Evolutionary conservation across 2,329 filamentous ascomycete genomes (phyloP), one percentile per base, ranked within the genome.

Genomic region (Cladosporium sp.): DNA sequence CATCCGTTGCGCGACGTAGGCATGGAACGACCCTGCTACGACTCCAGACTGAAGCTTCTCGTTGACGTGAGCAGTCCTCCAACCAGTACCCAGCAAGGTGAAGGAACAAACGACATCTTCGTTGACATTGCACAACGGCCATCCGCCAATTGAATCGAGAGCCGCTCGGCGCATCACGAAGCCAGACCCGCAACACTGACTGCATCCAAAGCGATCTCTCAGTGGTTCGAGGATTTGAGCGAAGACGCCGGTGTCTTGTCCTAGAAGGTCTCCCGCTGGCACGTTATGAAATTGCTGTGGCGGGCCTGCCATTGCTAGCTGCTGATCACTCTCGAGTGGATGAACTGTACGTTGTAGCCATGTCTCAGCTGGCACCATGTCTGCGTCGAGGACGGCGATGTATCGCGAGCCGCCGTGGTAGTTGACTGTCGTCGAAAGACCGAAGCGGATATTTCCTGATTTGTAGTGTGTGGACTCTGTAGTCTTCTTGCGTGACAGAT

Each of bases 361-460:
- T 2, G 55, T 51, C 1, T 18, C 2, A 11, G 28, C 49, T 2
- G 61, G 55, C 8, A 64, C 26, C 61, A 64, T 64, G 24, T 64
- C 61, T 8, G 61, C 49, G 51, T 64, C 61, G 7, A 64, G 51
- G 12, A 51, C 49, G 1, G 61, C 61, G 34, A 64, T 47, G 34
- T 26, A 64, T 26, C 55, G 49, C 4, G 51, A 64, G 12, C 49
- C 7, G 21, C 36, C 44, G 24, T 62, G 36, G 11, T 24, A 26
- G 0, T 30, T n/a, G 10, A 21, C 36, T 5, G 57, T 65, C 3
- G 63, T 30, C 2, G 38, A n/a, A n/a, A 68, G 61, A 28, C 66
- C 66, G 38, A 36, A 34, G 26, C 57, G 59, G 14, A 69, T 44
- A 51, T 69, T 69, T 15, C 66, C 65, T 18, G 68, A 59, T 38